These are phyloP conservation scores for Persicaria maculosa DNA, from an alignment of 148 eudicot genomes.

Conservation along the genomic window DNA sequence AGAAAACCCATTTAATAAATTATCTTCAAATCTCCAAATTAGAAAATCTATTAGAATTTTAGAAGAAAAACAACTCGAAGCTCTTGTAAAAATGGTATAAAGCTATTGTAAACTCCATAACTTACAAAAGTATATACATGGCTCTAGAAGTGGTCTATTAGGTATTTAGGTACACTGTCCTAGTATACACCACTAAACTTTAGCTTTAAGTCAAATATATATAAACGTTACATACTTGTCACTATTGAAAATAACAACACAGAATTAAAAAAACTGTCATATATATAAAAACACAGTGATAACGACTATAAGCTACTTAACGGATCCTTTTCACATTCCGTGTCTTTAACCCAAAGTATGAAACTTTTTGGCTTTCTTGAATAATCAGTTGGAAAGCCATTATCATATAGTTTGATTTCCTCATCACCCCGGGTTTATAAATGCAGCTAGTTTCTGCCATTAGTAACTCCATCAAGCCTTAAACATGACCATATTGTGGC, in stretches of 20 bases:
- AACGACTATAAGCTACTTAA: background rate
- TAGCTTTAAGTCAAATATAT: conserved; percentile 9
- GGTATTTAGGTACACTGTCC: conserved; percentile 1
- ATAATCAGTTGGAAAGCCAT: conserved; percentile 5
- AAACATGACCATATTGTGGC: too few relatives aligned
- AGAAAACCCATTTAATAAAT: too few relatives aligned
- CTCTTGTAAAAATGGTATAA: too few relatives aligned
- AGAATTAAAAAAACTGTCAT: background rate
- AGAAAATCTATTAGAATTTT: too few relatives aligned
- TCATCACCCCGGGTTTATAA: background rate
- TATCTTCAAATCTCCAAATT: too few relatives aligned
- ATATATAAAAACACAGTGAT: background rate
- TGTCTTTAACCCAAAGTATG: conserved; percentile 10
- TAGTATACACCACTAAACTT: conserved; percentile 4
- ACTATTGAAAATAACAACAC: background rate
- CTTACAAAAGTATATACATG: background rate
- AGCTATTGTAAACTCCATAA: background rate
- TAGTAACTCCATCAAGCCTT: conserved; percentile 18
- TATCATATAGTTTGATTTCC: background rate
- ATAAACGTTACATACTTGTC: background rate
- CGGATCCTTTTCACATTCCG: background rate
- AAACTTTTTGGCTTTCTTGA: background rate
- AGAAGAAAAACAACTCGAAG: too few relatives aligned
- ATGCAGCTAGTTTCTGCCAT: conserved; percentile 13
- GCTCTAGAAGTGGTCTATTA: background rate